Percentiles rank a stretch among this genome's conserved stretches.
Evolutionary conservation across 2,329 filamentous ascomycete genomes (phyloP).

Genomic region (Colletotrichum zoysiae): DNA sequence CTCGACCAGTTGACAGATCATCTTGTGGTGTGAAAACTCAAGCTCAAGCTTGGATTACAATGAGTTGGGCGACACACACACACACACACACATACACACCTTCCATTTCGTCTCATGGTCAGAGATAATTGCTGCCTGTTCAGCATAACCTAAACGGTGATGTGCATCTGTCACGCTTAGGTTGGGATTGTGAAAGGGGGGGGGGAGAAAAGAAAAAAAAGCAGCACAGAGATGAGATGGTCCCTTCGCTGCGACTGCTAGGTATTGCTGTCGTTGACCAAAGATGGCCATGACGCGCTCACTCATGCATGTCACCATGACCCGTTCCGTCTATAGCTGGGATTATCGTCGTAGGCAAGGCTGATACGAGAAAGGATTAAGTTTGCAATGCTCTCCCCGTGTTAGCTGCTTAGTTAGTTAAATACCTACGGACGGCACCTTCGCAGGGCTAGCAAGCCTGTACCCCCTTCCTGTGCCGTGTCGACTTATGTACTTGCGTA

Average conservation of each 20-base stretch:
- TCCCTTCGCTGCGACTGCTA: background rate
- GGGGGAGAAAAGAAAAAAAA: background rate
- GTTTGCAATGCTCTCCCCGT: background rate
- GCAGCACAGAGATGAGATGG: background rate
- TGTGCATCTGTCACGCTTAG: background rate
- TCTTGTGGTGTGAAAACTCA: background rate
- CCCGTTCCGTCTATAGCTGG: background rate
- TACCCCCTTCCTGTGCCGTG: slow-evolving; percentile 8
- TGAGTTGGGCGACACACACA: background rate
- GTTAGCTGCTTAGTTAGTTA: background rate
- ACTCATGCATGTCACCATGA: background rate
- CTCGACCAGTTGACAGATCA: background rate
- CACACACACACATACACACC: background rate
- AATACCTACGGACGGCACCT: background rate
- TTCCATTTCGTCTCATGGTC: slow-evolving; percentile 11
- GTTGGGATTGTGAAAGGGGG: background rate
- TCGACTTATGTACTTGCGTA: slow-evolving; percentile 21
- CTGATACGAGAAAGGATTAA: background rate
- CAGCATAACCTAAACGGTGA: background rate
- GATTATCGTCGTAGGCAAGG: background rate
- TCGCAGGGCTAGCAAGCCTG: background rate
- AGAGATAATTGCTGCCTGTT: background rate
- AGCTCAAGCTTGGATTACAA: background rate
- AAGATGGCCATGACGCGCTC: background rate
- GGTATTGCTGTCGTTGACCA: background rate